A percentile compares a stretch with the other conserved stretches of the same genome.
Conservation (phyloP, 2,329 filamentous ascomycete genomes). For the Bipolaris bicolor region DNA sequence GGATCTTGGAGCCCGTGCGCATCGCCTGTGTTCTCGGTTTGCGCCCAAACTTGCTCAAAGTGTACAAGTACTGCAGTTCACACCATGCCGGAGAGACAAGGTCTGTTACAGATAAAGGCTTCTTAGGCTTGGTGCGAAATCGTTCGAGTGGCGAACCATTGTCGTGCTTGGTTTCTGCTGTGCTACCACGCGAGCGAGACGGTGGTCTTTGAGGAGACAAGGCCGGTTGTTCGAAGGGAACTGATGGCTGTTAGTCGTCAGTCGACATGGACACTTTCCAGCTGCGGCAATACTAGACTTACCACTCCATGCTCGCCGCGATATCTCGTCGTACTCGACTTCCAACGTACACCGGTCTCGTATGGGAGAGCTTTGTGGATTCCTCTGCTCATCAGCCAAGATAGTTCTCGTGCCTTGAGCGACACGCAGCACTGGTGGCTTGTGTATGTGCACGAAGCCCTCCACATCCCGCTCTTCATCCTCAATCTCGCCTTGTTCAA, state of each 20-base stretch:
- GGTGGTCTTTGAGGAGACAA: constrained; percentile 8
- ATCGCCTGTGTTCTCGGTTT: constrained; percentile 81
- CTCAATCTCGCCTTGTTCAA: constrained; percentile 27
- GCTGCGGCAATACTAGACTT: constrained; percentile 5
- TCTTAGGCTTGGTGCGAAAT: constrained; percentile 78
- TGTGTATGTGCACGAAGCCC: constrained; percentile 55
- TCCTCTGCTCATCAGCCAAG: constrained; percentile 2
- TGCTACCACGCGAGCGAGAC: not conserved
- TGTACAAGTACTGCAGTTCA: constrained; percentile 92
- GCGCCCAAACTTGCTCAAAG: constrained; percentile 75
- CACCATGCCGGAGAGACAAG: constrained; percentile 92
- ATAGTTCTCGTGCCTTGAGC: constrained; percentile 13
- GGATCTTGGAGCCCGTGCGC: constrained; percentile 79
- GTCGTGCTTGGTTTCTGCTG: constrained; percentile 38
- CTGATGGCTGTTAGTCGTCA: constrained; percentile 52
- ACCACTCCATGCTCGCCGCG: constrained; percentile 47
- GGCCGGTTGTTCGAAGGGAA: constrained; percentile 35
- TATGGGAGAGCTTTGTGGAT: constrained; percentile 28
- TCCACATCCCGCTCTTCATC: constrained; percentile 39
- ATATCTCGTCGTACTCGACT: constrained; percentile 51
- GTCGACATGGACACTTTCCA: constrained; percentile 17
- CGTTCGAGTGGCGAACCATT: constrained; percentile 71
- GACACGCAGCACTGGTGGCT: constrained; percentile 28
- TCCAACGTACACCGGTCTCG: constrained; percentile 43
- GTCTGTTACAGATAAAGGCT: constrained; percentile 85